These are phyloP conservation scores for Metschnikowia chrysomelidarum DNA, from an alignment of 805 yeast species.

Conservation along the genomic window DNA sequence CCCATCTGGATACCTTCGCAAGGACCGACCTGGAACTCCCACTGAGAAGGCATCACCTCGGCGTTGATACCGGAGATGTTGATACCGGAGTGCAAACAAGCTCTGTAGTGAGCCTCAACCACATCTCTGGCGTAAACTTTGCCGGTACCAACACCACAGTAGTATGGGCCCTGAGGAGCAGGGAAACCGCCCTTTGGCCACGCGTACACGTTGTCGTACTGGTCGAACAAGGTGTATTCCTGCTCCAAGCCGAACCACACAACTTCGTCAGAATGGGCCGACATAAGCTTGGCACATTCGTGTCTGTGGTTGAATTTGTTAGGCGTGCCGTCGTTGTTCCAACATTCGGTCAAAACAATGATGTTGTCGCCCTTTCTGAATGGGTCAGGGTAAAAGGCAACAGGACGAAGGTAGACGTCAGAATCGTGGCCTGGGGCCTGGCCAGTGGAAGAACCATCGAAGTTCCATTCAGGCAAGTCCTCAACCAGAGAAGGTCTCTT, in stretches of 20 bases:
- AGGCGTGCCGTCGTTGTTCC: slow-evolving; percentile 98
- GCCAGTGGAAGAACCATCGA: slow-evolving; percentile 97
- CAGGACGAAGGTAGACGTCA: slow-evolving; percentile 94
- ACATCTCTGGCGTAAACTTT: slow-evolving; percentile 97
- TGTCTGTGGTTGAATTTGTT: slow-evolving; percentile 98
- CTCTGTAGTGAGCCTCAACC: slow-evolving; percentile 98
- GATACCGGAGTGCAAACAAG: slow-evolving; percentile 91
- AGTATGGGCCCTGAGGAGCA: slow-evolving; percentile 99
- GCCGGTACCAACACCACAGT: slow-evolving; percentile 99
- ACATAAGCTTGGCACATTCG: slow-evolving; percentile 92
- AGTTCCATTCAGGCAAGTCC: slow-evolving; percentile 98
- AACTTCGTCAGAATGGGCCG: slow-evolving; percentile 78
- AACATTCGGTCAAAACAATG: slow-evolving; percentile 92
- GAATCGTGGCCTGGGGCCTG: slow-evolving; percentile 99
- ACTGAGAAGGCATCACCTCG: slow-evolving; percentile 99
- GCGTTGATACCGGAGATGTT: slow-evolving; percentile 95
- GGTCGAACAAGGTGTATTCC: slow-evolving; percentile 96
- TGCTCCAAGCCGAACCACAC: slow-evolving; percentile 99
- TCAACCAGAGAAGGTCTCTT: slow-evolving; percentile 69
- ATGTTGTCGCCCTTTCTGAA: slow-evolving; percentile 98
- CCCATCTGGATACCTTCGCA: slow-evolving; percentile 96
- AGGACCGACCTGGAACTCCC: slow-evolving; percentile 99
- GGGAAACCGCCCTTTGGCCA: slow-evolving; percentile 99
- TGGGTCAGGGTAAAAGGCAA: slow-evolving; percentile 91
- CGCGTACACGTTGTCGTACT: slow-evolving; percentile 85